A percentile compares a stretch with the other conserved stretches of the same genome.
These are phyloP conservation scores for Fusarium floridanum DNA, from an alignment of 2,329 filamentous ascomycete species.

Conservation along the genomic window DNA sequence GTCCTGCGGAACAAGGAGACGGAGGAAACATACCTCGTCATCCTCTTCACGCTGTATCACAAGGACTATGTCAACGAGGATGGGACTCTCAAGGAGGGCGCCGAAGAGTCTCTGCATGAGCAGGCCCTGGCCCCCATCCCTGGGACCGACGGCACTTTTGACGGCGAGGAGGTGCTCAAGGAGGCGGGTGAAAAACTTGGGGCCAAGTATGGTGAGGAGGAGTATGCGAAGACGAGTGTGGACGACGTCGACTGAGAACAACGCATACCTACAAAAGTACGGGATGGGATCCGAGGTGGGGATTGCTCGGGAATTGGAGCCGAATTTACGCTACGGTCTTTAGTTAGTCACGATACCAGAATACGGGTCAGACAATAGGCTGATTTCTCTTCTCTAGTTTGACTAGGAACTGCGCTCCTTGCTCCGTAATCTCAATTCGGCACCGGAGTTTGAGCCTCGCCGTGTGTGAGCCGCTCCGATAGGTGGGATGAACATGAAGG, in stretches of 20 bases:
- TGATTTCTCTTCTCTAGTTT: neutral
- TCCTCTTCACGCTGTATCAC: slow-evolving; percentile 83
- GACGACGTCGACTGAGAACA: slow-evolving; percentile 60
- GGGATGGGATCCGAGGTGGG: neutral
- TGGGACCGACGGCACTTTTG: slow-evolving; percentile 43
- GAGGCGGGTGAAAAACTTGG: slow-evolving; percentile 55
- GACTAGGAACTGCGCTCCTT: neutral
- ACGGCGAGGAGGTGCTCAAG: slow-evolving; percentile 54
- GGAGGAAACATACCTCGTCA: slow-evolving; percentile 80
- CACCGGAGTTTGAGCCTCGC: neutral
- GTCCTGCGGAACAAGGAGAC: slow-evolving; percentile 86
- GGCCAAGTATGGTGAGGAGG: slow-evolving; percentile 40
- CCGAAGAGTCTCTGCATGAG: slow-evolving; percentile 46
- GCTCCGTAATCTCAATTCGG: neutral
- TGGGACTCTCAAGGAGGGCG: slow-evolving; percentile 63
- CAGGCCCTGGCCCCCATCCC: slow-evolving; percentile 4
- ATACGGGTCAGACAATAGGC: neutral
- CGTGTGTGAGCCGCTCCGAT: neutral
- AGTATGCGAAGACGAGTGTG: slow-evolving; percentile 46
- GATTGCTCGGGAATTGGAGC: neutral
- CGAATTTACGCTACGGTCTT: neutral
- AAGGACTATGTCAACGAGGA: slow-evolving; percentile 74
- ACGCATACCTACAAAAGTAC: neutral
- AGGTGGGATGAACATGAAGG: neutral
- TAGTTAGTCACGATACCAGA: neutral